Evolutionary conservation across 768 basidiomycete genomes (phyloP).

Genomic region (Serendipita sp.): DNA sequence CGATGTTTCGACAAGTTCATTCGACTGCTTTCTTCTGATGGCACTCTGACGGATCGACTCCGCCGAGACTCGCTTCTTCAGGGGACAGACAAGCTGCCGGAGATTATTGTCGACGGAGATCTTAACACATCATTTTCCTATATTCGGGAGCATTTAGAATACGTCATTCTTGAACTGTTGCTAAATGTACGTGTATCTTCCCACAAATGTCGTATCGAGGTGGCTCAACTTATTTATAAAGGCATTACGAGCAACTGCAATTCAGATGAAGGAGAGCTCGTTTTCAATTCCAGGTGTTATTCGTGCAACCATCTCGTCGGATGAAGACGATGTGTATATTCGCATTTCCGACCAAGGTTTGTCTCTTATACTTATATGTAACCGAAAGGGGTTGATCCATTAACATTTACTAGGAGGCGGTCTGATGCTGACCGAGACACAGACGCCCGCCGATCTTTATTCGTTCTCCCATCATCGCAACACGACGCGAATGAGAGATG

Average conservation of each 20-base stretch:
- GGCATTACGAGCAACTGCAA: constrained; percentile 13
- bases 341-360: constrained; percentile 85
- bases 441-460: constrained; percentile 60
- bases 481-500: constrained; percentile 47
- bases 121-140: constrained; percentile 57
- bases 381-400: constrained; percentile 10
- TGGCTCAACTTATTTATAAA: not conserved
- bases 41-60: not conserved
- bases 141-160: constrained; percentile 81
- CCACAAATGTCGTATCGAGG: not conserved
- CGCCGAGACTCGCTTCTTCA: constrained; percentile 8
- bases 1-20: constrained; percentile 1
- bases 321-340: constrained; percentile 55
- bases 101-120: constrained; percentile 60
- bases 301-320: constrained; percentile 57
- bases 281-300: constrained; percentile 36
- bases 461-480: constrained; percentile 81
- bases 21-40: not conserved
- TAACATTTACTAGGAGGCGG: constrained; percentile 45
- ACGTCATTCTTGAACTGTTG: constrained; percentile 76
- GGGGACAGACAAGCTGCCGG: constrained; percentile 25
- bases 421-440: constrained; percentile 36
- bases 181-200: constrained; percentile 48
- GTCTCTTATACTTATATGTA: not conserved
- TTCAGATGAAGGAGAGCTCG: not conserved